phyloP scores from a whole-genome alignment of 2,329 filamentous ascomycete genomes.

The Tolypocladium capitatum region DNA sequence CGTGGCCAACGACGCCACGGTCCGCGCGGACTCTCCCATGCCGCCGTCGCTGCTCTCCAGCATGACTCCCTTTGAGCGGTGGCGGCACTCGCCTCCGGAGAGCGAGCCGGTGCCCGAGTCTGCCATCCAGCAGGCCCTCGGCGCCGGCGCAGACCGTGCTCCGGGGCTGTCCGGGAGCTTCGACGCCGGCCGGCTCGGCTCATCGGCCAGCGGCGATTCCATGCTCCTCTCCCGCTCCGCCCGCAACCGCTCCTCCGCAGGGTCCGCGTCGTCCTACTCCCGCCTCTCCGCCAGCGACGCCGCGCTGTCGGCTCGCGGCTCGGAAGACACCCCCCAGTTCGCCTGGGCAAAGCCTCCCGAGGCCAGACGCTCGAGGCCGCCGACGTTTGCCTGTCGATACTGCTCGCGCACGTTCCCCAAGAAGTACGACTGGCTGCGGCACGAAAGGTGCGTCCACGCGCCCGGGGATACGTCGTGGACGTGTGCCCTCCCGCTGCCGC shows the following conservation, averaged over 20 bases:
- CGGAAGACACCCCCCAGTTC: not conserved
- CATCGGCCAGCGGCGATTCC: conserved; percentile 18
- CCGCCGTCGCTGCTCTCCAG: conserved; percentile 17
- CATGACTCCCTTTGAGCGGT: conserved; percentile 33
- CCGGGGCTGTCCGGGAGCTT: conserved; percentile 2
- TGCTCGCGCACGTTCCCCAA: conserved; percentile 25
- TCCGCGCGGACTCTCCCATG: conserved; percentile 29
- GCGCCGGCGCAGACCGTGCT: not conserved
- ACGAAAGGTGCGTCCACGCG: conserved; percentile 37
- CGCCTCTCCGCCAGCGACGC: conserved; percentile 6
- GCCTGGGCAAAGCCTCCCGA: conserved; percentile 4
- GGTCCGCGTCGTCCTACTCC: conserved; percentile 4
- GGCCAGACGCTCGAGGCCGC: conserved; percentile 5
- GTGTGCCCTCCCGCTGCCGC: conserved; percentile 27
- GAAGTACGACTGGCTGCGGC: conserved; percentile 29
- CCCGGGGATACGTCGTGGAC: conserved; percentile 31
- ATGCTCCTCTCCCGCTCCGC: conserved; percentile 9
- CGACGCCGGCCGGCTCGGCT: conserved; percentile 15
- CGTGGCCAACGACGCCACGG: conserved; percentile 13
- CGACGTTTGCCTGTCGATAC: conserved; percentile 23
- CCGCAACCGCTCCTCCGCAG: conserved; percentile 8
- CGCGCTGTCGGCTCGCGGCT: conserved; percentile 1
- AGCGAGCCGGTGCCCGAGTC: conserved; percentile 27
- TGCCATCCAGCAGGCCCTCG: conserved; percentile 22
- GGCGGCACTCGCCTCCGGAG: conserved; percentile 27